Evolutionary conservation across 352 stramenopile species (phyloP).

Genomic region (Pythium monospermum): DNA sequence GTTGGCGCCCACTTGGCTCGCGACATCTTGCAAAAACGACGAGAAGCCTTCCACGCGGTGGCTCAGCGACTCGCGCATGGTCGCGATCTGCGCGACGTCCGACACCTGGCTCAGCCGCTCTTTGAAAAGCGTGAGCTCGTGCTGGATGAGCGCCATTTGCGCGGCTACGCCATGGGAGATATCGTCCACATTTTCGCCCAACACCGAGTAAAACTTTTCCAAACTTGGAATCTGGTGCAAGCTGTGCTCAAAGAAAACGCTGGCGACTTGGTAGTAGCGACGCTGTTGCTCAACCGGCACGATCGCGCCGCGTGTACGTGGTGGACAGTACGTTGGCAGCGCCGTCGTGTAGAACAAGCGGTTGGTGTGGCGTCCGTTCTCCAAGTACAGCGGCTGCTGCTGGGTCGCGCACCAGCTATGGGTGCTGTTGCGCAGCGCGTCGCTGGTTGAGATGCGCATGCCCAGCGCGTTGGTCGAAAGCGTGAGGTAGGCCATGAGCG

Average conservation of each 20-base stretch:
- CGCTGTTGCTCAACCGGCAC: constrained; percentile 27
- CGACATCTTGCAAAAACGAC: constrained; percentile 59
- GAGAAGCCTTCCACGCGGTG: constrained; percentile 66
- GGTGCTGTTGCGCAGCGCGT: constrained; percentile 30
- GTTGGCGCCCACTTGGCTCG: constrained; percentile 68
- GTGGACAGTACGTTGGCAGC: constrained; percentile 41
- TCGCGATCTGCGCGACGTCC: constrained; percentile 47
- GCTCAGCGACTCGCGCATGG: constrained; percentile 50
- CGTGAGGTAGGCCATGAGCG: constrained; percentile 71
- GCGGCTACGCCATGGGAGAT: constrained; percentile 57
- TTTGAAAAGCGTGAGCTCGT: constrained; percentile 54
- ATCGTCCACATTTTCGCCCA: constrained; percentile 68
- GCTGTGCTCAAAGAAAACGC: constrained; percentile 78
- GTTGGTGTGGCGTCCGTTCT: constrained; percentile 43
- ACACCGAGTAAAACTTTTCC: constrained; percentile 67
- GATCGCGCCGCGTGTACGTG: constrained; percentile 15
- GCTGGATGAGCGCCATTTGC: constrained; percentile 62
- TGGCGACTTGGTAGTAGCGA: constrained; percentile 75
- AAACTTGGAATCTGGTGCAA: constrained; percentile 81
- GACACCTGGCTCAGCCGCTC: constrained; percentile 42
- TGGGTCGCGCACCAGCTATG: constrained; percentile 16
- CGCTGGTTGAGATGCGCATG: constrained; percentile 11
- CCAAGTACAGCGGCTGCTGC: constrained; percentile 31
- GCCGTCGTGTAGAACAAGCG: constrained; percentile 36
- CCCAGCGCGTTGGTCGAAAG: constrained; percentile 46